Percentiles rank a stretch among this genome's conserved stretches.
phyloP scores from a whole-genome alignment of 2,329 filamentous ascomycete species.

The Bertia moriformis region DNA sequence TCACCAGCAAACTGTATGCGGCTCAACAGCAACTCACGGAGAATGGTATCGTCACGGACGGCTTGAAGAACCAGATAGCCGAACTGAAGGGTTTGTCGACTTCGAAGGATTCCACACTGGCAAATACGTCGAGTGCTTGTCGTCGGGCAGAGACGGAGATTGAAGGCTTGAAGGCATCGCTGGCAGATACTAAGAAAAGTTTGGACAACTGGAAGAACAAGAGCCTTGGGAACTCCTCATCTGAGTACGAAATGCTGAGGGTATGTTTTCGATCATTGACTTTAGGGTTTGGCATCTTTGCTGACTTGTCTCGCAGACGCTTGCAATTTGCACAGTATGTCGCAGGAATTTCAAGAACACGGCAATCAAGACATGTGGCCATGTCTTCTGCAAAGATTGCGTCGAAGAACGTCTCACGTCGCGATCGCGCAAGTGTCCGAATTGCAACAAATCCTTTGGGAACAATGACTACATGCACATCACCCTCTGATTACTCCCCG shows the following conservation, averaged over 20 bases:
- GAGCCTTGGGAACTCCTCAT: conserved; percentile 33
- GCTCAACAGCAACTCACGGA: conserved; percentile 43
- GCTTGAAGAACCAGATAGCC: conserved; percentile 35
- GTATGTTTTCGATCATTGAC: conserved; percentile 20
- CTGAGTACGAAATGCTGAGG: conserved; percentile 39
- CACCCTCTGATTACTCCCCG: conserved; percentile 17
- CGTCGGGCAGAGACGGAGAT: conserved; percentile 43
- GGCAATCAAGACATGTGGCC: conserved; percentile 51
- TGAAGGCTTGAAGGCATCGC: conserved; percentile 35
- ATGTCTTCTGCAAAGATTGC: conserved; percentile 49
- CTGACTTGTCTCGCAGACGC: conserved; percentile 17
- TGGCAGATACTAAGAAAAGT: conserved; percentile 43
- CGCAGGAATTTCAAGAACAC: conserved; percentile 49
- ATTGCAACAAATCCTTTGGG: conserved; percentile 49
- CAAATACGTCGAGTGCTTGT: conserved; percentile 32
- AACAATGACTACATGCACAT: conserved; percentile 44
- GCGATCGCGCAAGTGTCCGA: conserved; percentile 50
- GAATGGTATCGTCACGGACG: conserved; percentile 31
- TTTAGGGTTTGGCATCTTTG: background rate
- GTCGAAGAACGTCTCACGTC: conserved; percentile 47
- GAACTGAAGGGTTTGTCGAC: conserved; percentile 40
- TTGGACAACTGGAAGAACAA: conserved; percentile 44
- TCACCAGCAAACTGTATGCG: conserved; percentile 33
- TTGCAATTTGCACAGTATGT: conserved; percentile 51
- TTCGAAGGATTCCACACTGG: conserved; percentile 36